phyloP scores from a whole-genome alignment of 768 basidiomycete species.

The Boletus patriciae region DNA sequence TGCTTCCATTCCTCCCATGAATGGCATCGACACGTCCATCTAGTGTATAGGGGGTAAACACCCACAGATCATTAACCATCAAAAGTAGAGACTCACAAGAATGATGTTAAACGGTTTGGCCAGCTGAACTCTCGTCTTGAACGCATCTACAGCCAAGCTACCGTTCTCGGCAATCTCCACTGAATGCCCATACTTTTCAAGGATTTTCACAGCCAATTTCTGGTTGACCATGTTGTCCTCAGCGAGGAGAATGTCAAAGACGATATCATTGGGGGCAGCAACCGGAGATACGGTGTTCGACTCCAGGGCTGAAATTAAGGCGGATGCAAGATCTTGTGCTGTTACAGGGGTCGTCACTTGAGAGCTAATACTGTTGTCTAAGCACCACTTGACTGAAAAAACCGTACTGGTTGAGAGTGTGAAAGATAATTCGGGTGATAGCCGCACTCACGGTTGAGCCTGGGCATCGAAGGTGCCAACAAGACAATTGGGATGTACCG shows the following conservation, averaged over 20 bases:
- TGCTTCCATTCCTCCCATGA: conserved; percentile 99
- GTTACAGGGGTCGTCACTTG: conserved; percentile 91
- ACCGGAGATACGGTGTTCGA: conserved; percentile 91
- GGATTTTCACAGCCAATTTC: conserved; percentile 93
- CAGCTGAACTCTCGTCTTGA: conserved; percentile 72
- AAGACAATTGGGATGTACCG: conserved; percentile 97
- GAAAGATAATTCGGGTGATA: not conserved
- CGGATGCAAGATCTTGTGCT: conserved; percentile 86
- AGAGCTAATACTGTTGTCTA: conserved; percentile 94
- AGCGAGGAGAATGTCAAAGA: conserved; percentile 91
- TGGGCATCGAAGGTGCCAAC: conserved; percentile 73
- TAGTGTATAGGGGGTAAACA: conserved; percentile 32
- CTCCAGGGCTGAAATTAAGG: conserved; percentile 91
- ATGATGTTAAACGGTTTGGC: conserved; percentile 87
- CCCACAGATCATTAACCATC: not conserved
- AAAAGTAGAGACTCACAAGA: conserved; percentile 56
- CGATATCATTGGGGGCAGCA: conserved; percentile 78
- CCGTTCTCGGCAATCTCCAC: conserved; percentile 99
- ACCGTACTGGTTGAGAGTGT: conserved; percentile 4
- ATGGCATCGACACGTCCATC: conserved; percentile 99
- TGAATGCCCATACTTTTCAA: conserved; percentile 93
- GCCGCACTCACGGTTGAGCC: conserved; percentile 63
- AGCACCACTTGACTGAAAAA: conserved; percentile 84
- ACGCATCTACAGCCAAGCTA: conserved; percentile 87
- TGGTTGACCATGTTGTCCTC: conserved; percentile 97